Conservation (phyloP, 345 rosid species). For the Microthlaspi erraticum region DNA sequence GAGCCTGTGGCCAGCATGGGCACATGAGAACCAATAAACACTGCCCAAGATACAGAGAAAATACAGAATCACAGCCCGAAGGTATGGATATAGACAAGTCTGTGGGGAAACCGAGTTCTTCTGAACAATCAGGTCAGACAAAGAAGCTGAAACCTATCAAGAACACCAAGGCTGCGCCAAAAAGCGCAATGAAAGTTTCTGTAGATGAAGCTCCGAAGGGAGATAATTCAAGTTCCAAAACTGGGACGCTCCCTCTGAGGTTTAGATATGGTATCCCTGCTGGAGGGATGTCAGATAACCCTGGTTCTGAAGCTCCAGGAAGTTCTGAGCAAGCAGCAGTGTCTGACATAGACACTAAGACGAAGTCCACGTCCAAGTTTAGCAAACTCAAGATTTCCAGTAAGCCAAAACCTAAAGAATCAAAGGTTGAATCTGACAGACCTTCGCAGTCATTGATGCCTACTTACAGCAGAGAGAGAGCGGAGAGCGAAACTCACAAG, state of each 20-base stretch:
- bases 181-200: constrained; percentile 54
- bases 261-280: constrained; percentile 66
- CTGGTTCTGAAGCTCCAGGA: constrained; percentile 51
- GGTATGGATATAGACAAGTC: constrained; percentile 61
- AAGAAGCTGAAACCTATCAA: constrained; percentile 65
- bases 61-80: constrained; percentile 66
- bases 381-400: constrained; percentile 76
- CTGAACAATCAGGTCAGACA: constrained; percentile 60
- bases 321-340: constrained; percentile 56
- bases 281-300: constrained; percentile 60
- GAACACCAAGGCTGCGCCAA: constrained; percentile 59
- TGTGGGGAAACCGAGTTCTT: constrained; percentile 54
- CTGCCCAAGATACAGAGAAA: constrained; percentile 93
- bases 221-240: constrained; percentile 57
- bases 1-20: constrained; percentile 95
- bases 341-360: constrained; percentile 60
- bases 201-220: constrained; percentile 58
- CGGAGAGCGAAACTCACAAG: constrained; percentile 61
- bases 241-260: constrained; percentile 72
- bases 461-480: constrained; percentile 61
- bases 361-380: constrained; percentile 57
- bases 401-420: constrained; percentile 63
- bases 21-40: constrained; percentile 99
- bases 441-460: constrained; percentile 59
- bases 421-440: constrained; percentile 58